Evolutionary conservation across 208 protist genomes (phyloP).

Genomic region (Leishmania aethiopica): DNA sequence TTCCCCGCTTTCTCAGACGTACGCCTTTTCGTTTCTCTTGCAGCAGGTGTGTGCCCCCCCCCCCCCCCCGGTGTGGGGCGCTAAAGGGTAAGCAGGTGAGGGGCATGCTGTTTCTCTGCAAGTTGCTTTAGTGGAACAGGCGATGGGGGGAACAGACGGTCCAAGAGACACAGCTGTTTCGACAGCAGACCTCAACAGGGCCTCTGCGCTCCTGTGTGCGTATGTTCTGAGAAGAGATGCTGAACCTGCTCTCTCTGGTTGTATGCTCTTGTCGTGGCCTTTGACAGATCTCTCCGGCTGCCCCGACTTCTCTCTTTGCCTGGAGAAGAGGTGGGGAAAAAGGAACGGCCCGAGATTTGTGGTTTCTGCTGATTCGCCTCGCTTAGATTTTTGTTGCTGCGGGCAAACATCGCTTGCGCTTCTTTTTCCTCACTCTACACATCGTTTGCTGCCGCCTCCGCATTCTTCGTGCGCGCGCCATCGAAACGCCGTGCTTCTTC

Average conservation of each 20-base stretch:
- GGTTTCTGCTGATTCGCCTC: neutral
- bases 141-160: neutral
- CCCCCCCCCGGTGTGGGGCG: neutral
- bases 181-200: neutral
- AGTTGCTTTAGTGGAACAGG: neutral
- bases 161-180: neutral
- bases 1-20: neutral
- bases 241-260: neutral
- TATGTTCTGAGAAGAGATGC: neutral
- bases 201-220: neutral
- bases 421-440: neutral
- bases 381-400: neutral
- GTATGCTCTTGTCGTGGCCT: neutral
- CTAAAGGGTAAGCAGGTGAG: neutral
- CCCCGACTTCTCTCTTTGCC: neutral
- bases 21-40: neutral
- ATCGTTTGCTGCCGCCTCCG: neutral
- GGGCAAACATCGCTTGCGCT: neutral
- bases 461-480: neutral
- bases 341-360: neutral
- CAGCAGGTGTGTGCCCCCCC: neutral
- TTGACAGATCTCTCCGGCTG: neutral
- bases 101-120: neutral
- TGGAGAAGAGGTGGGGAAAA: neutral
- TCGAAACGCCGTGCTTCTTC: conserved; percentile 12